Percentiles rank a stretch among this genome's conserved stretches.
Evolutionary conservation across 2,329 filamentous ascomycete genomes (phyloP).

Genomic region (Neodidymelliopsis sp.): DNA sequence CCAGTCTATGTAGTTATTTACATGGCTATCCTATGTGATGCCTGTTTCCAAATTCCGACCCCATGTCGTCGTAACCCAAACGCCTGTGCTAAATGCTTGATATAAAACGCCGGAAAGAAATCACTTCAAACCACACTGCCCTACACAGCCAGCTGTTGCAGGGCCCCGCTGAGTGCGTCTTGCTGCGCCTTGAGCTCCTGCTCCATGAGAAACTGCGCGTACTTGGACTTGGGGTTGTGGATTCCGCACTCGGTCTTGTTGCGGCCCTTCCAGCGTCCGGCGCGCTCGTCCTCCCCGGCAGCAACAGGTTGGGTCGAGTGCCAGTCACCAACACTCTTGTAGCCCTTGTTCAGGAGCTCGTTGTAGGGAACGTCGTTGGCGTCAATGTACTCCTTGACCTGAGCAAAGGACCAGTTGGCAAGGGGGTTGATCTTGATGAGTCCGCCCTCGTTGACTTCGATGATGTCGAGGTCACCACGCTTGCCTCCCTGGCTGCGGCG

Average conservation of each 20-base stretch:
- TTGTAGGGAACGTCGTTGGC: conserved; percentile 94
- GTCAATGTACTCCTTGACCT: conserved; percentile 87
- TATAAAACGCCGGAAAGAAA: conserved; percentile 37
- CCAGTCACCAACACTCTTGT: conserved; percentile 98
- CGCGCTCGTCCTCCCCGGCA: conserved; percentile 93
- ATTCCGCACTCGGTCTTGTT: conserved; percentile 98
- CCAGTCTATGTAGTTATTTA: too few relatives aligned
- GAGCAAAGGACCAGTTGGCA: conserved; percentile 89
- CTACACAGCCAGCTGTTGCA: conserved; percentile 39
- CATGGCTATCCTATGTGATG: conserved; percentile 5
- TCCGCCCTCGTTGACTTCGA: conserved; percentile 90
- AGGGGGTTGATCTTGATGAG: conserved; percentile 98
- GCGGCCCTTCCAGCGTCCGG: conserved; percentile 96
- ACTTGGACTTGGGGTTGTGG: conserved; percentile 96
- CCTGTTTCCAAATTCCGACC: conserved; percentile 9
- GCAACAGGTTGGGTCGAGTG: conserved; percentile 91
- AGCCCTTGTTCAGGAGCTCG: conserved; percentile 86
- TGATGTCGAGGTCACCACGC: conserved; percentile 86
- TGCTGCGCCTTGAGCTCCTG: conserved; percentile 69
- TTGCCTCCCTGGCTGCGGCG: conserved; percentile 92
- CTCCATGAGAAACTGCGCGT: conserved; percentile 81
- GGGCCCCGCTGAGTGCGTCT: conserved; percentile 39
- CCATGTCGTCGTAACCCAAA: conserved; percentile 36
- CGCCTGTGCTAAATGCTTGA: conserved; percentile 50
- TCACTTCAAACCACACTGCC: conserved; percentile 24